Base-by-base conservation (phyloP, 2,329 filamentous ascomycete species). In the Trichoderma gracile region DNA sequence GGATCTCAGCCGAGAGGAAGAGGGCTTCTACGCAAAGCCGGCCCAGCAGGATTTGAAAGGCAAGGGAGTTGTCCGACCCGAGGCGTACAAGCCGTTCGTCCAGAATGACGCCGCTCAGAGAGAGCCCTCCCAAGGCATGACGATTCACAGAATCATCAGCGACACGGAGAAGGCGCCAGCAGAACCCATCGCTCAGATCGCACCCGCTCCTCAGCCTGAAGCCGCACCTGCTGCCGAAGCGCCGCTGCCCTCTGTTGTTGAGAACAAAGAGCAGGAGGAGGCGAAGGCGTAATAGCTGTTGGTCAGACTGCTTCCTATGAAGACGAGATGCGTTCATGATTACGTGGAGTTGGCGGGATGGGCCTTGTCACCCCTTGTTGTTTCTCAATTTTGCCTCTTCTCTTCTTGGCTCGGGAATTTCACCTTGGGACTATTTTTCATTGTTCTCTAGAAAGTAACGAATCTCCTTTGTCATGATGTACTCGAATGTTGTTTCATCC, bases 1-100 rank as follows among this genome's bases (percentile, higher is more conserved):
- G 27, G 82, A 85, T 53, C 72, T 79, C 19, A 82, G 78, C 68
- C 77, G 79, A 27, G 65, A 66, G 42, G 65, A 68, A 12, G 64
- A 59, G 21, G 63, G 58, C 38, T 33, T 27, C 6, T 47, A 46
- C 19, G 17, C 43, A 19, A 66, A 27, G 23, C 42, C 47, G 46
- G 54, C 53, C 19, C 64, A 56, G 17, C 42, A 40, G 40, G 46
- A 56, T 30, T 49, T 21, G 7, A 57, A 60, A 30, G 54, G 46
- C 14, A 55, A 14, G 54, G 38, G 40, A 38, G 33, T 45, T 27
- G 40, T n/a, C 25, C 49, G 25, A n/a, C 42, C 23, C 21, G 63
- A 59, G 23, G 33, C 27, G 1, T 56, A 64, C 27, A 64, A 47
- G 47, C 45, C 58, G 42, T 47, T 53, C n/a, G 21, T n/a, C 9